phyloP scores from a whole-genome alignment of 177 flowering plant genomes.

The Vitis hybrid region DNA sequence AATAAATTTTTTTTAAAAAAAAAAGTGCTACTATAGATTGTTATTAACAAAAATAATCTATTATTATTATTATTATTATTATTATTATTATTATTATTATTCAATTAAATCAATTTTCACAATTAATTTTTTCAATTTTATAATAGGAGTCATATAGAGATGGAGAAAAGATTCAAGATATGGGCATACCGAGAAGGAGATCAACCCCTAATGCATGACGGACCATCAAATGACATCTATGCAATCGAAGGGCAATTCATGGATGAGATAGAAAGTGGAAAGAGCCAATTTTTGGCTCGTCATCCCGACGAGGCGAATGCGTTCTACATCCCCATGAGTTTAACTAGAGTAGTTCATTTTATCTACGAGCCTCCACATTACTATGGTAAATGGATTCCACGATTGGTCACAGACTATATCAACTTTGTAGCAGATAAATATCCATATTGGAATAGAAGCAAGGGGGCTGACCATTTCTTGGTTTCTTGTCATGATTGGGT shows the following conservation, averaged over 20 bases:
- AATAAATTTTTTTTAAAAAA: too few relatives aligned
- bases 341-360: constrained; percentile 29
- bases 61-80: too few relatives aligned
- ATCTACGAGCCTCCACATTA: constrained; percentile 38
- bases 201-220: constrained; percentile 40
- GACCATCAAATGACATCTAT: constrained; percentile 52
- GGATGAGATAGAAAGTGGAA: constrained; percentile 44
- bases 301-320: constrained; percentile 50
- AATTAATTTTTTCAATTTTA: too few relatives aligned
- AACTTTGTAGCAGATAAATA: constrained; percentile 36
- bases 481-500: constrained; percentile 68
- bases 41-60: too few relatives aligned
- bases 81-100: too few relatives aligned
- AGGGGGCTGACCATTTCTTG: constrained; percentile 62
- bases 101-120: too few relatives aligned
- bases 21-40: too few relatives aligned
- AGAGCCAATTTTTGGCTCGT: constrained; percentile 35
- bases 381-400: constrained; percentile 29
- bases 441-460: constrained; percentile 57
- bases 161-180: constrained; percentile 26
- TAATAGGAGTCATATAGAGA: too few relatives aligned
- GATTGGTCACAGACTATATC: constrained; percentile 29
- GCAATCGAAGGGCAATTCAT: constrained; percentile 64
- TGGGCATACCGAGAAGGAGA: constrained; percentile 47
- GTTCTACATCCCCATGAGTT: constrained; percentile 58